These are phyloP conservation scores for Tubosaeta brunneosetosa DNA, from an alignment of 768 basidiomycete genomes.

Conservation along the genomic window DNA sequence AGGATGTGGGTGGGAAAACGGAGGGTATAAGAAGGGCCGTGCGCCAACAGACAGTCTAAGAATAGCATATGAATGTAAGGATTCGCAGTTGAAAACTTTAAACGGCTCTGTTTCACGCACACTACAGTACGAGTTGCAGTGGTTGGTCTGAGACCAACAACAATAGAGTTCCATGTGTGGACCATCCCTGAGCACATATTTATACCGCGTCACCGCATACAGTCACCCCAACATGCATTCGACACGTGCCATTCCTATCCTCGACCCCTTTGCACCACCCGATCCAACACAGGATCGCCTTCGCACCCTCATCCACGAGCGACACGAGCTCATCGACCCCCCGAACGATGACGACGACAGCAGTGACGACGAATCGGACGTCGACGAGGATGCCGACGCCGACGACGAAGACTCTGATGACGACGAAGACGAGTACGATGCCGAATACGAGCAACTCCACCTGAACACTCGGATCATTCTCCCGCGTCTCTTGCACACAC, in stretches of 20 bases:
- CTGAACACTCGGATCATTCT: not conserved
- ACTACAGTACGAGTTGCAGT: too few relatives aligned
- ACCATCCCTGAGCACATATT: not conserved
- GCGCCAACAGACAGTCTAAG: not conserved
- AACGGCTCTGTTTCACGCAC: too few relatives aligned
- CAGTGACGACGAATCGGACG: not conserved
- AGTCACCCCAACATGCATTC: too few relatives aligned
- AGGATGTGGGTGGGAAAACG: not conserved
- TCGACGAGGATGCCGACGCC: not conserved
- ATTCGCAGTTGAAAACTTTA: too few relatives aligned
- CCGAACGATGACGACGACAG: not conserved
- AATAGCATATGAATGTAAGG: not conserved
- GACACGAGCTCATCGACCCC: not conserved
- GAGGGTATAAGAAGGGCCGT: constrained; percentile 3
- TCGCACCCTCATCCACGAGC: not conserved
- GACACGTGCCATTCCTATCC: too few relatives aligned
- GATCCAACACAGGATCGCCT: not conserved
- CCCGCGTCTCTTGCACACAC: not conserved
- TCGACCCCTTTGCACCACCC: not conserved
- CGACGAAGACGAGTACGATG: not conserved
- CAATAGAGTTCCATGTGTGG: too few relatives aligned
- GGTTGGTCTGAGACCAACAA: too few relatives aligned
- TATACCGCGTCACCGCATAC: not conserved
- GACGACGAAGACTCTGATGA: not conserved
- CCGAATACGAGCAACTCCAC: too few relatives aligned